Base-by-base conservation (phyloP, 768 basidiomycete genomes). In the Crassisporium funariophilum region DNA sequence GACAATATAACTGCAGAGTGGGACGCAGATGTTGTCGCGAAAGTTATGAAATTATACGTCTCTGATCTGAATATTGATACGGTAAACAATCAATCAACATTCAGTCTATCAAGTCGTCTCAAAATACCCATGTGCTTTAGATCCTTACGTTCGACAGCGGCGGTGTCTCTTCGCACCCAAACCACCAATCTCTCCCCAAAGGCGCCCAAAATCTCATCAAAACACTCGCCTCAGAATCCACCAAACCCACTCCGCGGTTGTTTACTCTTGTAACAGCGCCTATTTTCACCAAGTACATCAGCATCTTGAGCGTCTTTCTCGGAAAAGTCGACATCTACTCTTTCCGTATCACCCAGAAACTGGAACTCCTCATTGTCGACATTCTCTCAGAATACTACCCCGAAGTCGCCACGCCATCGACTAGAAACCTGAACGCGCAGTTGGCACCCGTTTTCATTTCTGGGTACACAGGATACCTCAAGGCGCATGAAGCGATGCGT, bases 131-230 rank as follows among this genome's bases (percentile, higher is more conserved):
- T 4, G 13, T 6, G 20, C n/a, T 39, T 29, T 44, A 95, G 91
- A 82, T 95, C 37, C 71, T 97, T 38, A 95, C 92, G 0, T 97
- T 95, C 60, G 94, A 97, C 64, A 47, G 68, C 0, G 54, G 57
- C 2, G 94, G 93, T 2, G 70, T 95, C 11, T 91, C 93, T n/a
- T 72, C 71, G 3, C 94, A 95, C 59, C 89, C 89, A 2, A 97
- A 97, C 61, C 94, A 97, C 65, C 75, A 71, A 52, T 83, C 91
- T 1, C 72, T 94, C 13, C 79, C 77, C 6, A 61, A 67, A 16
- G 88, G 84, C 29, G 78, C 76, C 27, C 61, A 72, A 31, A 63
- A 72, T 42, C 72, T 87, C 16, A 57, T 74, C 40, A 25, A 50
- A 57, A 57, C 48, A 40, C 58, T 54, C 44, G 49, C 50, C n/a